Evolutionary conservation across 257 asterid species (phyloP).

Genomic region (Leonotis leonurus): DNA sequence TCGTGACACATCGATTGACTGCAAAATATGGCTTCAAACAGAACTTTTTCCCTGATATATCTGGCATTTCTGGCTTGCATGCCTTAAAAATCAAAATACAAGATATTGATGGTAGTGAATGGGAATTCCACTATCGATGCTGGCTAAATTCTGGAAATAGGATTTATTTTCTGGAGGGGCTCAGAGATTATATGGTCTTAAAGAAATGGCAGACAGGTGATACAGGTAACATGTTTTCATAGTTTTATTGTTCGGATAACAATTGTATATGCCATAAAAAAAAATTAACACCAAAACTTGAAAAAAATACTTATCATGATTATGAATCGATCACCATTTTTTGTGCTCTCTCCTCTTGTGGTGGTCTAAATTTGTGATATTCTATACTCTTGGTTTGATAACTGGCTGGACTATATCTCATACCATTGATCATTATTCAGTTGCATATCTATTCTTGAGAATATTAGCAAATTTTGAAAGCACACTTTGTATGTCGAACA

Average conservation of each 20-base stretch:
- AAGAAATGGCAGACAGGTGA: slow-evolving; percentile 70
- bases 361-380: not conserved
- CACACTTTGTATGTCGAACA: not conserved
- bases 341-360: not conserved
- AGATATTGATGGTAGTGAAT: slow-evolving; percentile 61
- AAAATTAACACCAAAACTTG: not conserved
- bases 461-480: not conserved
- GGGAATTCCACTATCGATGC: slow-evolving; percentile 57
- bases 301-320: not conserved
- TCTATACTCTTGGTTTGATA: not conserved
- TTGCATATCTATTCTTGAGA: not conserved
- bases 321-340: too few species aligned
- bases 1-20: not conserved
- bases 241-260: not conserved
- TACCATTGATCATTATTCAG: not conserved
- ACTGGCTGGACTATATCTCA: not conserved
- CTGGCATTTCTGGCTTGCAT: slow-evolving; percentile 42
- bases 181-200: slow-evolving; percentile 51
- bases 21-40: slow-evolving; percentile 20
- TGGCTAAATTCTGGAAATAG: slow-evolving; percentile 50
- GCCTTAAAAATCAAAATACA: slow-evolving; percentile 45
- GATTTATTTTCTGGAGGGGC: slow-evolving; percentile 64
- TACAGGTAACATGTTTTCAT: slow-evolving; percentile 37
- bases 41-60: slow-evolving; percentile 62
- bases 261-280: not conserved